A percentile compares a stretch with the other conserved stretches of the same genome.
These are phyloP conservation scores for Yamadazyma blattariae DNA, from an alignment of 1,139 yeast genomes.

Conservation along the genomic window DNA sequence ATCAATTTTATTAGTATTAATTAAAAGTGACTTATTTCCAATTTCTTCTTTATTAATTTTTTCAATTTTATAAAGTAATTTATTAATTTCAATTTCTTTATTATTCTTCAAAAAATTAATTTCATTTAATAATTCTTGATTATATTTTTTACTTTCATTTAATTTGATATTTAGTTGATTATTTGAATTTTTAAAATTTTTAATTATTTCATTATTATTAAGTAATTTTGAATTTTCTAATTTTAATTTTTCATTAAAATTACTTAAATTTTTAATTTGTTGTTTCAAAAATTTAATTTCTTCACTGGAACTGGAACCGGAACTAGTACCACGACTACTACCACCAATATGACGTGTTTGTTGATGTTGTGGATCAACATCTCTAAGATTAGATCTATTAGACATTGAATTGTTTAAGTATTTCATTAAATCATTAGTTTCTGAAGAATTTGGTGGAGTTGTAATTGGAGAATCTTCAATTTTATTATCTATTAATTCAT, in stretches of 20 bases:
- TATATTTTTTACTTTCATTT: constrained; percentile 12
- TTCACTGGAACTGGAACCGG: background rate
- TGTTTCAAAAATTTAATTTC: constrained; percentile 7
- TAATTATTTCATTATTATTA: constrained; percentile 3
- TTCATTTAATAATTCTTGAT: constrained; percentile 19
- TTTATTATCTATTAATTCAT: background rate
- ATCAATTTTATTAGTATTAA: constrained; percentile 10
- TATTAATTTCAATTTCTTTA: constrained; percentile 1
- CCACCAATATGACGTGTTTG: background rate
- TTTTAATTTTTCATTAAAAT: constrained; percentile 3
- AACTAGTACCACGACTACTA: background rate
- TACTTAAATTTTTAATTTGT: constrained; percentile 3
- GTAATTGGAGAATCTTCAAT: constrained; percentile 13
- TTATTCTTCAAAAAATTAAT: constrained; percentile 10
- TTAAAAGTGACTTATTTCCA: constrained; percentile 9
- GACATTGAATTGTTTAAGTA: background rate
- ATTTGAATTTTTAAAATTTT: constrained; percentile 6
- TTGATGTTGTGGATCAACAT: background rate
- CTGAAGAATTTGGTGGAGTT: constrained; percentile 16
- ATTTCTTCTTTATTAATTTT: constrained; percentile 11
- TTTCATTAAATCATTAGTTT: constrained; percentile 3
- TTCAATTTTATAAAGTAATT: constrained; percentile 2
- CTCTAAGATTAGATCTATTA: too few relatives aligned
- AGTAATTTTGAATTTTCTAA: constrained; percentile 1
- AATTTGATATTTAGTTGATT: constrained; percentile 12